Evolutionary conservation across 2,329 filamentous ascomycete genomes (phyloP).

Genomic region (Didymella segeticola): DNA sequence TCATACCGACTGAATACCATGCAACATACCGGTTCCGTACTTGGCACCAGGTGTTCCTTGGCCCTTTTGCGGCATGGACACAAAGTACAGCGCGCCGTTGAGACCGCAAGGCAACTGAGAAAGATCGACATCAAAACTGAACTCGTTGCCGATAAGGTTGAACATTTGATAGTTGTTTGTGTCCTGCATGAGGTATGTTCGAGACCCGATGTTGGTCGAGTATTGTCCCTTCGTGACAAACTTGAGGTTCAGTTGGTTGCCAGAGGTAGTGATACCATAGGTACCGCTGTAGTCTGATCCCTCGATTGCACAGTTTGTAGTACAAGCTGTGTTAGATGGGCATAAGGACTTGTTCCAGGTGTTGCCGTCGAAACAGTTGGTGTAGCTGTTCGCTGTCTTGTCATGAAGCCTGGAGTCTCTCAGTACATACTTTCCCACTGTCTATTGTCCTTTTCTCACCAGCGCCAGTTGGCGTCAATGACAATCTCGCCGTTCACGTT

Average conservation of each 20-base stretch:
- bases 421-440: not conserved
- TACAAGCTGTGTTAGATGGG: conserved; percentile 40
- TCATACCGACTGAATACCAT: not conserved
- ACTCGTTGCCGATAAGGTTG: conserved; percentile 48
- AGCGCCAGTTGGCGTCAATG: conserved; percentile 57
- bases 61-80: conserved; percentile 62
- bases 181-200: conserved; percentile 46
- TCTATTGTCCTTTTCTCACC: not conserved
- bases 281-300: conserved; percentile 48
- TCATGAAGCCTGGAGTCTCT: conserved; percentile 43
- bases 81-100: conserved; percentile 63
- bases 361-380: conserved; percentile 50
- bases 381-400: conserved; percentile 43
- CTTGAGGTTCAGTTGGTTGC: conserved; percentile 60
- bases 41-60: conserved; percentile 58
- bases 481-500: conserved; percentile 45
- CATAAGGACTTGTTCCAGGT: conserved; percentile 50
- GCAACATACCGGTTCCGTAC: conserved; percentile 58
- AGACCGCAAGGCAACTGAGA: conserved; percentile 72
- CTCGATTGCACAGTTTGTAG: conserved; percentile 47
- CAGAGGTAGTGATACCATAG: conserved; percentile 59
- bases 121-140: conserved; percentile 53
- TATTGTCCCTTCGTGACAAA: conserved; percentile 61
- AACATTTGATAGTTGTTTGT: conserved; percentile 44
- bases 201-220: conserved; percentile 48